These are phyloP conservation scores for Pseudogymnoascus sp. DNA, from an alignment of 2,329 filamentous ascomycete genomes.

Conservation along the genomic window DNA sequence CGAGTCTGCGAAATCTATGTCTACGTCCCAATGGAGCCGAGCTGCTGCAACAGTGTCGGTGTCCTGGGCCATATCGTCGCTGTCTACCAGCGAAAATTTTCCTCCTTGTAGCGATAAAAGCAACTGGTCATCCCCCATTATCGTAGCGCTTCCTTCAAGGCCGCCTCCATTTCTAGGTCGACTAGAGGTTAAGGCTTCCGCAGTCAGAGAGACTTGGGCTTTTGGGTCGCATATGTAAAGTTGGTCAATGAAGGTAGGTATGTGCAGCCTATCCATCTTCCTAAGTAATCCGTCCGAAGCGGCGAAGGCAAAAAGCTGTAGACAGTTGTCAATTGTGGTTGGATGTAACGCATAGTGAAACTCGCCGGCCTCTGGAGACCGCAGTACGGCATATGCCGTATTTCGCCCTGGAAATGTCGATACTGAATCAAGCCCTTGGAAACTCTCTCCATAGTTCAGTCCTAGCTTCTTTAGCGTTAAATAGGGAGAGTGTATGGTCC, in stretches of 20 bases:
- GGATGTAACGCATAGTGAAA: slow-evolving; percentile 14
- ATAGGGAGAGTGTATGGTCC: slow-evolving; percentile 15
- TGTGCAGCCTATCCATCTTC: slow-evolving; percentile 10
- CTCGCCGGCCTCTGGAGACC: not conserved
- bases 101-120: not conserved
- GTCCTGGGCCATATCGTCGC: not conserved
- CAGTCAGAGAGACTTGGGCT: slow-evolving; percentile 4
- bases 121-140: not conserved
- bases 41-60: slow-evolving; percentile 12
- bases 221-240: slow-evolving; percentile 5
- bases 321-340: slow-evolving; percentile 12
- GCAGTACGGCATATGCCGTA: not conserved
- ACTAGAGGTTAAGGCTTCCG: not conserved
- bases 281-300: slow-evolving; percentile 12
- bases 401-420: slow-evolving; percentile 8
- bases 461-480: slow-evolving; percentile 18
- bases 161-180: not conserved
- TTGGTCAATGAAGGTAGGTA: slow-evolving; percentile 16
- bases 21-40: slow-evolving; percentile 14
- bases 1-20: slow-evolving; percentile 14
- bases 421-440: slow-evolving; percentile 17
- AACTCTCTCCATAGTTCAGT: slow-evolving; percentile 21
- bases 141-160: not conserved
- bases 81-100: slow-evolving; percentile 11
- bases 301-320: slow-evolving; percentile 15